Conservation (phyloP, 495 filamentous ascomycete genomes). For the Penicillium longicatenatum region DNA sequence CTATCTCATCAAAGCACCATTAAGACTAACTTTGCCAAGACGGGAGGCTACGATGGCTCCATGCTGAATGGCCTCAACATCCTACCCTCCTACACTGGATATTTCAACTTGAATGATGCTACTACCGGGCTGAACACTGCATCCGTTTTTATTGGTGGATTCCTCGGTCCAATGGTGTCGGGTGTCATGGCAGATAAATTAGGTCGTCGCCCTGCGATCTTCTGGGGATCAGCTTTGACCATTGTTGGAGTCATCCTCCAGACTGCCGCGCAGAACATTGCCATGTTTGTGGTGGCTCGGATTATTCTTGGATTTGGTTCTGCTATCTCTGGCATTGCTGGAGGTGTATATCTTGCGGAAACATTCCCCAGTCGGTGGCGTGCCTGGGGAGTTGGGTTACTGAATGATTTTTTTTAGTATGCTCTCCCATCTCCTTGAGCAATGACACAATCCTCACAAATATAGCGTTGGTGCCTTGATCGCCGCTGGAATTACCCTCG, state of each 20-base stretch:
- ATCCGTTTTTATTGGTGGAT: conserved; percentile 47
- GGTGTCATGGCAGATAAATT: conserved; percentile 42
- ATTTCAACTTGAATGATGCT: conserved; percentile 47
- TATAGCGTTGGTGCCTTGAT: conserved; percentile 44
- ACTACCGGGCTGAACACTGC: conserved; percentile 50
- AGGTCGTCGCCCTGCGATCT: conserved; percentile 47
- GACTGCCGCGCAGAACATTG: conserved; percentile 49
- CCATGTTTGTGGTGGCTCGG: conserved; percentile 48
- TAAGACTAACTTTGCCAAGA: conserved; percentile 13
- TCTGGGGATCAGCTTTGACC: conserved; percentile 44
- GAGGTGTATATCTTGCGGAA: conserved; percentile 44
- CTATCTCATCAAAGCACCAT: not conserved
- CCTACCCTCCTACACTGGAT: conserved; percentile 48
- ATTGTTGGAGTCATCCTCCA: conserved; percentile 51
- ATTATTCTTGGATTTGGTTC: conserved; percentile 47
- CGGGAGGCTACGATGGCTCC: conserved; percentile 52
- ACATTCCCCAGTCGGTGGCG: conserved; percentile 45
- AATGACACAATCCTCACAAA: not conserved
- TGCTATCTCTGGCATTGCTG: conserved; percentile 39
- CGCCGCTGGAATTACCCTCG: conserved; percentile 54
- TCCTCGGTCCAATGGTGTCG: conserved; percentile 38
- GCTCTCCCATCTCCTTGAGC: not conserved
- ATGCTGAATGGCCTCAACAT: conserved; percentile 57
- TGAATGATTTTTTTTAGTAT: conserved; percentile 56
- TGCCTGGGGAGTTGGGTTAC: conserved; percentile 48